A percentile compares a stretch with the other conserved stretches of the same genome.
Evolutionary conservation across 352 stramenopile species (phyloP).

Genomic region (Blastocystis sp.): DNA sequence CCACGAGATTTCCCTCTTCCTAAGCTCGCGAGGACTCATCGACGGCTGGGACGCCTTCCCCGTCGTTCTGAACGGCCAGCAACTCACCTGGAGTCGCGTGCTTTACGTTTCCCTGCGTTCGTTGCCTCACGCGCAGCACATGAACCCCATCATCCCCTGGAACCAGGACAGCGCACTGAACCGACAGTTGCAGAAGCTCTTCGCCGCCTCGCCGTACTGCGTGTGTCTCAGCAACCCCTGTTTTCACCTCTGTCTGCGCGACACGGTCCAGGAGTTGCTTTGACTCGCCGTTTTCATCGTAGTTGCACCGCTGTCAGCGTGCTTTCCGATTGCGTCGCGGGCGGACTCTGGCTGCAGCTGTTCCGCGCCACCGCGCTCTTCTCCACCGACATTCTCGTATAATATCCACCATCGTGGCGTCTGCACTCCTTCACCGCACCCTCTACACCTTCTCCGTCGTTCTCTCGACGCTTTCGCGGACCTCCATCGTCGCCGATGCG

Average conservation of each 20-base stretch:
- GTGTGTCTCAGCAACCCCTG: neutral
- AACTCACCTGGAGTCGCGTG: neutral
- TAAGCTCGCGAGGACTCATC: neutral
- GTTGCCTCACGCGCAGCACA: neutral
- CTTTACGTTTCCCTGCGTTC: neutral
- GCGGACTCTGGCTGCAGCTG: neutral
- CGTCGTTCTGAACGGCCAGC: neutral
- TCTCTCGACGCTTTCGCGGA: neutral
- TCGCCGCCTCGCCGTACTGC: slow-evolving; percentile 11
- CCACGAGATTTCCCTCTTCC: neutral
- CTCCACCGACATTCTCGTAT: neutral
- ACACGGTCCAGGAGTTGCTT: neutral
- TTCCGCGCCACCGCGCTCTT: neutral
- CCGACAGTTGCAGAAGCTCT: slow-evolving; percentile 34
- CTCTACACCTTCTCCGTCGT: slow-evolving; percentile 31
- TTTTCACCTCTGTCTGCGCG: neutral
- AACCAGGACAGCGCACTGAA: slow-evolving; percentile 46
- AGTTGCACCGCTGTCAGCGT: neutral
- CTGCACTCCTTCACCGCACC: slow-evolving; percentile 16
- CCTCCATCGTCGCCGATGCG: neutral
- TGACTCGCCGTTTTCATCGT: neutral
- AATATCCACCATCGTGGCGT: slow-evolving; percentile 31
- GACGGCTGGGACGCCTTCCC: slow-evolving; percentile 28
- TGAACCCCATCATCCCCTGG: slow-evolving; percentile 36
- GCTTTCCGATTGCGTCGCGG: neutral